Percentiles rank a stretch among this genome's conserved stretches.
phyloP scores from a whole-genome alignment of 441 rosid species.

The Syzygium malaccense region DNA sequence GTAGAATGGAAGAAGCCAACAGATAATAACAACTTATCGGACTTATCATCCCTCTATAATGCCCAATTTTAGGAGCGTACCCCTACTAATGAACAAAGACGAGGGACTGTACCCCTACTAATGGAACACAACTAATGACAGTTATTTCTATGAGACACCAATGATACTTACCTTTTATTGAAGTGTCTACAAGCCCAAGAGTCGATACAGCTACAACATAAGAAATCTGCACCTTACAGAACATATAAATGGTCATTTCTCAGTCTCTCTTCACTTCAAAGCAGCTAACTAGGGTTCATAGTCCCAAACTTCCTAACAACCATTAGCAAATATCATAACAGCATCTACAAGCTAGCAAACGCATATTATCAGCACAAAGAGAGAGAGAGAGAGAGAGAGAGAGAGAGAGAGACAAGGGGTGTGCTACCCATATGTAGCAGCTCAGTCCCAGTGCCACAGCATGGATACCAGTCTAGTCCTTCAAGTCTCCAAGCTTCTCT shows the following conservation, averaged over 20 bases:
- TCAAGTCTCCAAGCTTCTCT: constrained; percentile 55
- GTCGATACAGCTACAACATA: neutral
- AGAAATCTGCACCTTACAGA: neutral
- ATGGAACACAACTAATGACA: neutral
- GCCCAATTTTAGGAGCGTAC: neutral
- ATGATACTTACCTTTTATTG: neutral
- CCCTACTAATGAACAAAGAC: neutral
- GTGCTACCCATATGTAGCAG: neutral
- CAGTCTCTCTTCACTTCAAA: neutral
- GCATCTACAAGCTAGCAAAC: neutral
- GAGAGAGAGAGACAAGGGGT: neutral
- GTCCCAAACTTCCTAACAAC: neutral
- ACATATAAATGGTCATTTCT: neutral
- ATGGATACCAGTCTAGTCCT: constrained; percentile 16
- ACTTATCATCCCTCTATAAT: neutral
- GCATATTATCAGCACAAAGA: neutral
- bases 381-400: neutral
- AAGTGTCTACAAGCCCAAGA: neutral
- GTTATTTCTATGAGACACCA: neutral
- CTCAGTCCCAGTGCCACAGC: neutral
- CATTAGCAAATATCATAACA: neutral
- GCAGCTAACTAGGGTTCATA: neutral
- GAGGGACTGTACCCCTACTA: neutral
- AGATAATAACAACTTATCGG: neutral
- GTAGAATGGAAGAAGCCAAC: neutral